These are phyloP conservation scores for Lumnitzera racemosa DNA, from an alignment of 345 rosid species.

Conservation along the genomic window DNA sequence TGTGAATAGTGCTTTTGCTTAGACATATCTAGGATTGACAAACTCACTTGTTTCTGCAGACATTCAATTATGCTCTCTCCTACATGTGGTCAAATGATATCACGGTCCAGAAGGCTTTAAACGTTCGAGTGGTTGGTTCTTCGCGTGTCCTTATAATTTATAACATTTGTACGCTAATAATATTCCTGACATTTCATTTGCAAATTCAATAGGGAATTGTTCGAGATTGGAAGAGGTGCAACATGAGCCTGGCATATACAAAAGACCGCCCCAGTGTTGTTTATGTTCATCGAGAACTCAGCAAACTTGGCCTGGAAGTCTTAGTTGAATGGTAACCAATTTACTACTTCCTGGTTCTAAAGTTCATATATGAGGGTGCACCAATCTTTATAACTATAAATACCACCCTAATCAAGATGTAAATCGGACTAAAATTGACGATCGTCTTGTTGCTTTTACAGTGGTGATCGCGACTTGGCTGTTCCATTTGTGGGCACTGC, in stretches of 20 bases:
- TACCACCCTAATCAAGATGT: too few species aligned
- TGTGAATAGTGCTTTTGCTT: constrained; percentile 1
- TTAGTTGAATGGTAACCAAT: constrained; percentile 23
- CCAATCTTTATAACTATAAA: too few species aligned
- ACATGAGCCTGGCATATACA: constrained; percentile 16
- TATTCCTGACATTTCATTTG: not conserved
- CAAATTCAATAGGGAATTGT: constrained; percentile 15
- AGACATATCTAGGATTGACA: not conserved
- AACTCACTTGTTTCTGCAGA: constrained; percentile 11
- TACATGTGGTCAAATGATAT: constrained; percentile 24
- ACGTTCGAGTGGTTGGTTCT: constrained; percentile 20
- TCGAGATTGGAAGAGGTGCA: constrained; percentile 25
- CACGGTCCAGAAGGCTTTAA: constrained; percentile 22
- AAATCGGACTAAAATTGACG: too few species aligned
- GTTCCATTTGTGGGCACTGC: constrained; percentile 24
- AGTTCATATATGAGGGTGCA: too few species aligned
- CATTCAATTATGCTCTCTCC: constrained; percentile 24
- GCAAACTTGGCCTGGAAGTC: constrained; percentile 16
- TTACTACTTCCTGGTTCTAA: too few species aligned
- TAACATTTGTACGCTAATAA: too few species aligned
- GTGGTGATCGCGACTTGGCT: constrained; percentile 33
- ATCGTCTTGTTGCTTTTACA: constrained; percentile 6
- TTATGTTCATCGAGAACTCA: constrained; percentile 22
- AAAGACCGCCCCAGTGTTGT: constrained; percentile 13
- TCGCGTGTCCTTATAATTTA: not conserved